Percentiles rank a stretch among this genome's conserved stretches.
These are phyloP conservation scores for Spergularia bocconei DNA, from an alignment of 148 eudicot genomes.

Conservation along the genomic window DNA sequence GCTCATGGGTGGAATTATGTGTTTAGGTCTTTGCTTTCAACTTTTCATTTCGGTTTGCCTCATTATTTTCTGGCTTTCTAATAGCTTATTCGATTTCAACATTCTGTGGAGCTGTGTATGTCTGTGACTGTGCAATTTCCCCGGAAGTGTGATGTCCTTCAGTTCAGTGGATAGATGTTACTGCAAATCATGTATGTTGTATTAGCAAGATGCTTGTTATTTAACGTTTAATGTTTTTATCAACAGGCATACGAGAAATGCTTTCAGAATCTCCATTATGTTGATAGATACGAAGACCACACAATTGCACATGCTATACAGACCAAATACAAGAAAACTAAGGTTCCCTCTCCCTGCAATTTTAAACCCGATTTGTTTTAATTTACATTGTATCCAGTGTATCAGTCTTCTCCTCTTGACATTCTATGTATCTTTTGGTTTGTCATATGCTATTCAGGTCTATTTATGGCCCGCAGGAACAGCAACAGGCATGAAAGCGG, in stretches of 20 bases:
- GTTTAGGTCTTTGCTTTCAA: too few relatives aligned
- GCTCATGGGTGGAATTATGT: too few relatives aligned
- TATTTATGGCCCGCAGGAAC: conserved; percentile 93
- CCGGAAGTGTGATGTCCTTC: too few relatives aligned
- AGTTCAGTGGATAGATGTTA: too few relatives aligned
- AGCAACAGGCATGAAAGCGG: conserved; percentile 78
- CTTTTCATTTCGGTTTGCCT: too few relatives aligned
- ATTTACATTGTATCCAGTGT: neutral
- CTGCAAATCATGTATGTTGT: neutral
- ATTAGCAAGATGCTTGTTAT: neutral
- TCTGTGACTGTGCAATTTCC: too few relatives aligned
- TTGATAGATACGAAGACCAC: conserved; percentile 88
- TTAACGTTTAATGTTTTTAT: conserved; percentile 5
- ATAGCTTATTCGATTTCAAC: too few relatives aligned
- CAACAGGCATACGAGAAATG: conserved; percentile 83
- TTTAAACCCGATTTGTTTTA: neutral
- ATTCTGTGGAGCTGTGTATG: too few relatives aligned
- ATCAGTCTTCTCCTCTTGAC: neutral
- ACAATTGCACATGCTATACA: conserved; percentile 96
- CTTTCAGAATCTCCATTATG: conserved; percentile 84
- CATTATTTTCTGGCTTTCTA: too few relatives aligned
- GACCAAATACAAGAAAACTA: conserved; percentile 84
- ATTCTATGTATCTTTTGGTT: neutral
- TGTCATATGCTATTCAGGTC: conserved; percentile 39
- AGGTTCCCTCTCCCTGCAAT: conserved; percentile 37